Conservation (phyloP, 140 eudicot species). For the Ambrosia hybrid region DNA sequence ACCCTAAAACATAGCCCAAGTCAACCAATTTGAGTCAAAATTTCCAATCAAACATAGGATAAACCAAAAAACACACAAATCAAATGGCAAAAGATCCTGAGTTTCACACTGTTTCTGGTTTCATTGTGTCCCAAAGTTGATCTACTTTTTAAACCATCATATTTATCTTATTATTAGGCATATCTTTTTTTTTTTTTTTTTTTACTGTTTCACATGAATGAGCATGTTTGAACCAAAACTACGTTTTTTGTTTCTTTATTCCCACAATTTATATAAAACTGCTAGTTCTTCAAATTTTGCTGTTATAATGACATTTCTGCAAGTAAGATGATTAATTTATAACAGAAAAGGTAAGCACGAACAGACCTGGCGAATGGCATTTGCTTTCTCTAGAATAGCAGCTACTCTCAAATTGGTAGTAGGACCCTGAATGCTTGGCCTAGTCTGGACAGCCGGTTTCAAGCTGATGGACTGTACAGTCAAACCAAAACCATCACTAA, state of each 20-base stretch:
- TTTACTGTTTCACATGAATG: background rate
- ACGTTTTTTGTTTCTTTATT: background rate
- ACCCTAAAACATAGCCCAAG: too few relatives aligned
- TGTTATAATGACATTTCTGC: slow-evolving; percentile 3
- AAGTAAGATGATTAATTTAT: slow-evolving; percentile 3
- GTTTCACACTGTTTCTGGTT: slow-evolving; percentile 2
- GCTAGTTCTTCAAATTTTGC: slow-evolving; percentile 10
- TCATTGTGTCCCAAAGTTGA: slow-evolving; percentile 1
- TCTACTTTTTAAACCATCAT: slow-evolving; percentile 16
- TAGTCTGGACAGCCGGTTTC: slow-evolving; percentile 63
- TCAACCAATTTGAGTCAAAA: too few relatives aligned
- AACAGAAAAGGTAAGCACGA: slow-evolving; percentile 18
- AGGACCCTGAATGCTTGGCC: slow-evolving; percentile 82
- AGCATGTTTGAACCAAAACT: too few relatives aligned
- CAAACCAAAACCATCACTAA: slow-evolving; percentile 12
- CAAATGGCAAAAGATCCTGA: background rate
- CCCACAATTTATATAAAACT: background rate
- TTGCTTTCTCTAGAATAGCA: slow-evolving; percentile 86
- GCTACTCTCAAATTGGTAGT: slow-evolving; percentile 71
- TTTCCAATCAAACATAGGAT: background rate
- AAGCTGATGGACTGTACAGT: slow-evolving; percentile 68
- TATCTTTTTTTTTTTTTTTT: background rate
- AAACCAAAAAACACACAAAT: slow-evolving; percentile 1
- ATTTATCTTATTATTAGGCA: slow-evolving; percentile 3
- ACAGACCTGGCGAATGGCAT: slow-evolving; percentile 82